Evolutionary conservation across 176 grass and related monocot genomes (phyloP).

Genomic region (Avena eriantha): DNA sequence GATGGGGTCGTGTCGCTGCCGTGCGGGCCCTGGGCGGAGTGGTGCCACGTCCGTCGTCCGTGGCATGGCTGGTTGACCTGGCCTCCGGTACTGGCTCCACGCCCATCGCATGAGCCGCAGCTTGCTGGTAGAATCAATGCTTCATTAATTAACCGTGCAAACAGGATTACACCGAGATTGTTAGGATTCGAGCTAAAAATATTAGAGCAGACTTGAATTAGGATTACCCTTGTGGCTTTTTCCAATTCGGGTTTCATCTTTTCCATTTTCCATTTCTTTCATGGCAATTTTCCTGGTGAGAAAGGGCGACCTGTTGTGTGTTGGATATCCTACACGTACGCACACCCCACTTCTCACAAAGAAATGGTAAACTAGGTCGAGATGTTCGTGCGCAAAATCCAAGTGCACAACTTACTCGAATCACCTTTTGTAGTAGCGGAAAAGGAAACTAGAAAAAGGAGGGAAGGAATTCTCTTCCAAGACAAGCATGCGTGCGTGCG

Average conservation of each 20-base stretch:
- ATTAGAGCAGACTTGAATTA: no score
- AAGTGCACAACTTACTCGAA: not conserved
- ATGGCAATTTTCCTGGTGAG: not conserved
- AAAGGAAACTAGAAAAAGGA: not conserved
- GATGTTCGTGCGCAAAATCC: not conserved
- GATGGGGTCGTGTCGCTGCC: not conserved
- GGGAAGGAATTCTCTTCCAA: not conserved
- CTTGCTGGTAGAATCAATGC: constrained; percentile 16
- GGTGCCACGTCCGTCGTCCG: not conserved
- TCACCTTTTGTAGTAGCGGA: not conserved
- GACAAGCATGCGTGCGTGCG: not conserved
- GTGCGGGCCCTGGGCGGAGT: not conserved
- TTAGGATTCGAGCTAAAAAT: no score
- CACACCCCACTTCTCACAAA: not conserved
- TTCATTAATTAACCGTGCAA: no score
- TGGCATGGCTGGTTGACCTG: not conserved
- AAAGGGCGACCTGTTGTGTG: not conserved
- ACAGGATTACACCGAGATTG: no score
- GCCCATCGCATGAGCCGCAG: not conserved
- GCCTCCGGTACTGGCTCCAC: not conserved
- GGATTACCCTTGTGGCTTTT: no score
- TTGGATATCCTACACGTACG: not conserved
- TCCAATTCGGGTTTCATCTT: not conserved
- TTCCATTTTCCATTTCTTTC: not conserved
- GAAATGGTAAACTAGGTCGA: not conserved